Evolutionary conservation across 208 protist species (phyloP).

Genomic region (Trichomonas vaginalis): DNA sequence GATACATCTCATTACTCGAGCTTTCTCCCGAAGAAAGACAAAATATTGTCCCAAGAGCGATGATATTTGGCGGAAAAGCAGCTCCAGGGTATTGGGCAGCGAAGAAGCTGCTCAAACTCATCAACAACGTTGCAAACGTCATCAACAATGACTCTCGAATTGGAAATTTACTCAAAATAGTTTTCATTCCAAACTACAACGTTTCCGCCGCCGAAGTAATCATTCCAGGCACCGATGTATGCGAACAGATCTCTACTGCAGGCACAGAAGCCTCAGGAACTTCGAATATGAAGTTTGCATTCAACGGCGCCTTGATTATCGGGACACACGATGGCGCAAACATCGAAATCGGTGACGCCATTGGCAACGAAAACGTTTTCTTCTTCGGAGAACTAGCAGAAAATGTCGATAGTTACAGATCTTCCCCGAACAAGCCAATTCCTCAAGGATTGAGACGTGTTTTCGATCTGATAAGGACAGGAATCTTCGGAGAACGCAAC

Average conservation of each 20-base stretch:
- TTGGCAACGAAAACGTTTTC: constrained; percentile 58
- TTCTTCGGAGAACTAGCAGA: constrained; percentile 48
- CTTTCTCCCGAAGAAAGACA: constrained; percentile 1
- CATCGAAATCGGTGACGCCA: constrained; percentile 59
- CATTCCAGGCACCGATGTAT: constrained; percentile 59
- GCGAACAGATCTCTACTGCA: constrained; percentile 65
- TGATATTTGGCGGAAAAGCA: constrained; percentile 61
- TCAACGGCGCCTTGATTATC: constrained; percentile 60
- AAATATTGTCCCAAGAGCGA: not conserved
- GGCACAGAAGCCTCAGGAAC: constrained; percentile 63
- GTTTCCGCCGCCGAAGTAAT: constrained; percentile 60
- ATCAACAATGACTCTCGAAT: constrained; percentile 53
- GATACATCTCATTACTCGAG: constrained; percentile 46
- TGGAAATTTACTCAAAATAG: constrained; percentile 49
- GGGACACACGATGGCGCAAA: constrained; percentile 65
- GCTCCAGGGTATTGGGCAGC: constrained; percentile 58
- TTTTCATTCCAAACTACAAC: constrained; percentile 65
- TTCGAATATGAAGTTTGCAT: constrained; percentile 64
- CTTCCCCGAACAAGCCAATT: not conserved
- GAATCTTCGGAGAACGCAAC: not conserved
- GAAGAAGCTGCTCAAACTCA: constrained; percentile 64
- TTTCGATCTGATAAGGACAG: not conserved
- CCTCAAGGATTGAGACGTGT: not conserved
- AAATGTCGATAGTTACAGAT: constrained; percentile 30
- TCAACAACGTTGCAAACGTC: constrained; percentile 54